A percentile compares a stretch with the other conserved stretches of the same genome.
phyloP scores from a whole-genome alignment of 345 rosid species.

The Hypericum androsaemum region DNA sequence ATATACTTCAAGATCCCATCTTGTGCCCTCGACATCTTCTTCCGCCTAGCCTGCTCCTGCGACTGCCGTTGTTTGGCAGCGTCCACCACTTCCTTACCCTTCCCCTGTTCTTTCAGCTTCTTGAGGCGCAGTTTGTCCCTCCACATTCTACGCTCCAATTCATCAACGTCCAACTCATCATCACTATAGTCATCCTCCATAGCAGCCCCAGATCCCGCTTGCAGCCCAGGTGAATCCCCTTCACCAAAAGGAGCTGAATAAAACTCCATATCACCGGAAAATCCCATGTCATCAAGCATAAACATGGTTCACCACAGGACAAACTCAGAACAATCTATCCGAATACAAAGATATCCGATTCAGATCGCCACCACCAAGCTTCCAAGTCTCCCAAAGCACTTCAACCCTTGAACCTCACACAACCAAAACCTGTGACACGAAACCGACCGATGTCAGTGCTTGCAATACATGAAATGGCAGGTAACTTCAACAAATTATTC shows the following conservation, averaged over 20 bases:
- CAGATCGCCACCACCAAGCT: conserved; percentile 2
- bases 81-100: conserved; percentile 41
- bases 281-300: conserved; percentile 73
- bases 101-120: conserved; percentile 58
- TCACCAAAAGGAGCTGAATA: conserved; percentile 39
- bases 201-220: conserved; percentile 41
- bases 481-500: too few species aligned
- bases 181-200: conserved; percentile 50
- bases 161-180: conserved; percentile 63
- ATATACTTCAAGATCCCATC: conserved; percentile 80
- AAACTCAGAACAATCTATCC: neutral
- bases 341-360: neutral
- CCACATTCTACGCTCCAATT: conserved; percentile 85
- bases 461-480: too few species aligned
- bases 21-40: conserved; percentile 73
- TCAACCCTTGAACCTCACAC: neutral
- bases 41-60: conserved; percentile 66
- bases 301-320: conserved; percentile 19
- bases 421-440: neutral
- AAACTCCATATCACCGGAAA: conserved; percentile 73
- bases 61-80: conserved; percentile 56
- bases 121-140: conserved; percentile 60
- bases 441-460: neutral
- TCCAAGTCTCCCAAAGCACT: neutral
- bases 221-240: conserved; percentile 29